Percentiles rank a stretch among this genome's conserved stretches.
These are phyloP conservation scores for Penicillium sclerotiorum DNA, from an alignment of 2,329 filamentous ascomycete species.

Conservation along the genomic window DNA sequence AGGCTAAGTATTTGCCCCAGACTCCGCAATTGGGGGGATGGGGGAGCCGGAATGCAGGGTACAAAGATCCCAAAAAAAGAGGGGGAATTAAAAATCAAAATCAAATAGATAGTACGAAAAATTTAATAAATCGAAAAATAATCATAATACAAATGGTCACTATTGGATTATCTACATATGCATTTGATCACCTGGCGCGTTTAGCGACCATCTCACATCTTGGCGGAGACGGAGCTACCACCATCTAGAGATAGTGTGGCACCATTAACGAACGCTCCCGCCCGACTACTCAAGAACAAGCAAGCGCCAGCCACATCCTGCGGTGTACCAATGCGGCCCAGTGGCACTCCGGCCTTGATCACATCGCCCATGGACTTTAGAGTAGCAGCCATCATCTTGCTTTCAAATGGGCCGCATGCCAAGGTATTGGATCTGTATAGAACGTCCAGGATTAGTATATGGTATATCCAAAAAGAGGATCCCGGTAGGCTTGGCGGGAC, in stretches of 20 bases:
- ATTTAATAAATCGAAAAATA: neutral
- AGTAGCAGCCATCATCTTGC: constrained; percentile 58
- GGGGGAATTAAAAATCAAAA: neutral
- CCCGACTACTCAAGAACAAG: constrained; percentile 68
- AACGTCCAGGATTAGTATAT: neutral
- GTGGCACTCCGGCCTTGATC: constrained; percentile 60
- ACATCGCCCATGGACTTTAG: constrained; percentile 53
- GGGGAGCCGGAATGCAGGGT: constrained; percentile 2
- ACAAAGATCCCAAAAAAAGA: too few relatives aligned
- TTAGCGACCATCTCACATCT: constrained; percentile 34
- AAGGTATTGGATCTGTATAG: constrained; percentile 61
- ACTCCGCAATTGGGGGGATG: neutral
- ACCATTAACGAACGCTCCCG: constrained; percentile 68
- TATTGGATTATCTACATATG: constrained; percentile 9
- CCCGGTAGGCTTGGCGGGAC: neutral
- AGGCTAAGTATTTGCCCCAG: neutral
- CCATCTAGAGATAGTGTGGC: constrained; percentile 66
- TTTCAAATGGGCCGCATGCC: constrained; percentile 68
- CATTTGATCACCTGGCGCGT: constrained; percentile 4
- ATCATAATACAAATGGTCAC: neutral
- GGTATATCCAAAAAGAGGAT: neutral
- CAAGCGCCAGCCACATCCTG: constrained; percentile 73
- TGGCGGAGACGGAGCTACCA: constrained; percentile 48
- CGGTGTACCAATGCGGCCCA: constrained; percentile 67
- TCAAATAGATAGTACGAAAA: neutral